Evolutionary conservation across 2,329 filamentous ascomycete genomes (phyloP).

Genomic region (Pseudocercospora crystallina): DNA sequence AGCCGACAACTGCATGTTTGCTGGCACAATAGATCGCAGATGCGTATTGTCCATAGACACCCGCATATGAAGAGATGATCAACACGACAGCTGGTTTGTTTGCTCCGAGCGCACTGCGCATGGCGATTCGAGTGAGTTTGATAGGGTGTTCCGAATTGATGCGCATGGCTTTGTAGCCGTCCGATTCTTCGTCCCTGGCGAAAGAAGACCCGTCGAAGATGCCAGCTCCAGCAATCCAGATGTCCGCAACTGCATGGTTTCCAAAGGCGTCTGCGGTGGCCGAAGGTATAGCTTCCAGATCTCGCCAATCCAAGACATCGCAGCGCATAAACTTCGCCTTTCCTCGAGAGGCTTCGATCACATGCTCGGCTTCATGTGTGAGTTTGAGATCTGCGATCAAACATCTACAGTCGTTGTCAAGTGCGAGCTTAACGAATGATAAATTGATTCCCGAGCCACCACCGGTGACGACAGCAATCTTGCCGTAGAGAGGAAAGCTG

Average conservation of each 20-base stretch:
- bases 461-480: constrained; percentile 29
- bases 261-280: constrained; percentile 40
- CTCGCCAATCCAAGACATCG: constrained; percentile 36
- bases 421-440: constrained; percentile 23
- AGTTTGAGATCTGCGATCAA: constrained; percentile 39
- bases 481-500: constrained; percentile 24
- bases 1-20: constrained; percentile 43
- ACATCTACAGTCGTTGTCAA: constrained; percentile 27
- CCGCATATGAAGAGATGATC: constrained; percentile 36
- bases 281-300: constrained; percentile 32
- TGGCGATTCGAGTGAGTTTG: constrained; percentile 42
- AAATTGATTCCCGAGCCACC: constrained; percentile 30
- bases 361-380: constrained; percentile 30
- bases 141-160: constrained; percentile 42
- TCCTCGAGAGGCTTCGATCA: constrained; percentile 21
- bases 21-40: constrained; percentile 38
- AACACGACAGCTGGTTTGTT: constrained; percentile 40
- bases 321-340: constrained; percentile 30
- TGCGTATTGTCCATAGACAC: constrained; percentile 32
- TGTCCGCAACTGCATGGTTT: constrained; percentile 37
- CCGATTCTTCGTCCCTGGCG: constrained; percentile 36
- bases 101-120: constrained; percentile 31
- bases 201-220: constrained; percentile 41
- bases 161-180: constrained; percentile 32
- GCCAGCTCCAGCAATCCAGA: constrained; percentile 63